Base-by-base conservation (phyloP, 352 stramenopile genomes). In the Phytophthora uliginosa region DNA sequence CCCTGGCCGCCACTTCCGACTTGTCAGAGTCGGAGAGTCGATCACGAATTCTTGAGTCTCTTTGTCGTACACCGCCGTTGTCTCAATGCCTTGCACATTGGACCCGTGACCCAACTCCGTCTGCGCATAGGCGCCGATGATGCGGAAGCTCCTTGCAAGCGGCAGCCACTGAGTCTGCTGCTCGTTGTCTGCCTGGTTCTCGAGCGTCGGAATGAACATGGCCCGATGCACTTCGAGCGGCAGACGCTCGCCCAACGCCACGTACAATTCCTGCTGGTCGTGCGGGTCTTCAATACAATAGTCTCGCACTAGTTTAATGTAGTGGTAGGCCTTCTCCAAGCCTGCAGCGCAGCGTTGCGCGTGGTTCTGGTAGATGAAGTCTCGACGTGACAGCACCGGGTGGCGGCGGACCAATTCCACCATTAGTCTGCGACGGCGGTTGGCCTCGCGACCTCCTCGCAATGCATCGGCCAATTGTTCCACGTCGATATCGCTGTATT, bases 1-100 rank as follows among this genome's bases (percentile, higher is more conserved):
- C 26, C 63, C 69, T 3, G 95, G 96, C 98, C 98, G 99, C 87
- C 97, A 99, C 77, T 99, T 99, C 59, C 86, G 84, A 45, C 84
- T 90, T 52, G 96, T 99, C 33, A 99, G 63, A 7, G 95, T 99
- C 0, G 97, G 97, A 8, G 94, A 97, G 78, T 99, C 63, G 61
- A 99, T 89, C 20, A 98, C 78, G 69, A 97, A 99, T 67, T 97
- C 91, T 42, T 98, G 87, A 2, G 70, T 84, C 18, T 86, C 71
- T 53, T 88, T 86, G 52, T 98, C 74, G 77, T 98, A 76, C 20
- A 54, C 34, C 8, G 63, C 69, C 5, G 52, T 73, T 1, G 69
- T 76, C 65, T 76, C 69, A 26, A 76, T 47, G 40, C 69, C 69
- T 33, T 63, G 69, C 3, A 73, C 69, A 61, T 76, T 76, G 52